A percentile compares a stretch with the other conserved stretches of the same genome.
Evolutionary conservation across 129 eudicot genomes (phyloP).

Genomic region (Artemisia argyi): DNA sequence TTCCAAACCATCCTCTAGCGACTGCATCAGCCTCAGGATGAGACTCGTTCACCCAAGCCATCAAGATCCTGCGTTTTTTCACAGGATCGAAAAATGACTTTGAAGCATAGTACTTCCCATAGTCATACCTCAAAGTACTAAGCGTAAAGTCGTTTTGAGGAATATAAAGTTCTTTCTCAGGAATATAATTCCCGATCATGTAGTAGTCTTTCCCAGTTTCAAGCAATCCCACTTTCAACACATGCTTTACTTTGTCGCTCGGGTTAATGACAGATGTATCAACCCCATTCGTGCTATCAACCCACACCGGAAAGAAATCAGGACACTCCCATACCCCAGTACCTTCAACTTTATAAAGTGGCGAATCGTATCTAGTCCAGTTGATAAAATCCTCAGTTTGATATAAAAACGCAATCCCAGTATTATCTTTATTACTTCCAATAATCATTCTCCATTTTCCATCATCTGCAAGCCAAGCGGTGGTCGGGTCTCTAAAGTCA

Average conservation of each 20-base stretch:
- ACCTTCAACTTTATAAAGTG: slow-evolving; percentile 31
- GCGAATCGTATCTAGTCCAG: slow-evolving; percentile 43
- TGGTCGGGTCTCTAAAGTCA: slow-evolving; percentile 65
- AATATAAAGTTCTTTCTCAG: slow-evolving; percentile 35
- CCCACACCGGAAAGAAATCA: slow-evolving; percentile 63
- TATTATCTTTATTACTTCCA: slow-evolving; percentile 37
- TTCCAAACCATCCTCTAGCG: slow-evolving; percentile 59
- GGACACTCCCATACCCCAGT: slow-evolving; percentile 74
- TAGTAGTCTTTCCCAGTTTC: slow-evolving; percentile 45
- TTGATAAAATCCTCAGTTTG: slow-evolving; percentile 47
- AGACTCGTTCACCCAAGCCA: slow-evolving; percentile 73
- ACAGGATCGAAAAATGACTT: slow-evolving; percentile 58
- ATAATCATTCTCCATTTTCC: slow-evolving; percentile 50
- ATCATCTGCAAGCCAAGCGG: slow-evolving; percentile 62
- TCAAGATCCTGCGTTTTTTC: slow-evolving; percentile 52
- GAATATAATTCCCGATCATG: slow-evolving; percentile 47
- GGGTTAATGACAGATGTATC: slow-evolving; percentile 35
- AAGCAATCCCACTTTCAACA: slow-evolving; percentile 51
- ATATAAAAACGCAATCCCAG: slow-evolving; percentile 49
- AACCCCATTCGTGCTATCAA: slow-evolving; percentile 33
- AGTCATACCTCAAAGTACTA: slow-evolving; percentile 52
- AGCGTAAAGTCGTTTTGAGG: slow-evolving; percentile 34
- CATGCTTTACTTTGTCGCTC: slow-evolving; percentile 42
- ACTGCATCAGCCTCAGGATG: slow-evolving; percentile 20
- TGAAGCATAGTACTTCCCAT: slow-evolving; percentile 71